Evolutionary conservation across 2,329 filamentous ascomycete genomes (phyloP).

Genomic region (Orbilia brochopaga): DNA sequence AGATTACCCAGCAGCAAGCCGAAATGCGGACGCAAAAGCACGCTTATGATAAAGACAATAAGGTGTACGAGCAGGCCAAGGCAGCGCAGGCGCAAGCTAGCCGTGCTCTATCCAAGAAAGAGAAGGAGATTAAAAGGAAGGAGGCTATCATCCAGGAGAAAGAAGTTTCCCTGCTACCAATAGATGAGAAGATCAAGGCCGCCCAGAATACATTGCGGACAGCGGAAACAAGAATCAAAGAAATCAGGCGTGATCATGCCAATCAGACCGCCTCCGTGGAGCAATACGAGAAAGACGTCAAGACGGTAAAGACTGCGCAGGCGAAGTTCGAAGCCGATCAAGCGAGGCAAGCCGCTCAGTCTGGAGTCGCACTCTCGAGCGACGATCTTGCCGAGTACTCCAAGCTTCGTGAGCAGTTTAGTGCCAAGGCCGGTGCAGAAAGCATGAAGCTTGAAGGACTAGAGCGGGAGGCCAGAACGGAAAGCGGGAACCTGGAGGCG

Average conservation of each 20-base stretch:
- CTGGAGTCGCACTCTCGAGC: conserved; percentile 83
- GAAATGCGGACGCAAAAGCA: conserved; percentile 91
- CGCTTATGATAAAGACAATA: conserved; percentile 71
- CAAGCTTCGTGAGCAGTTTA: conserved; percentile 80
- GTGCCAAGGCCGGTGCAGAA: conserved; percentile 78
- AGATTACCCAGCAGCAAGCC: conserved; percentile 92
- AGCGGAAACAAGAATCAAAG: conserved; percentile 71
- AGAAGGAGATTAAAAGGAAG: conserved; percentile 82
- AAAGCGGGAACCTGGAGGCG: conserved; percentile 87
- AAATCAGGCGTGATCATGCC: conserved; percentile 77
- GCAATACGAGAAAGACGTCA: conserved; percentile 79
- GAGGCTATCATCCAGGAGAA: conserved; percentile 86
- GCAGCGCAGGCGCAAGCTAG: conserved; percentile 79
- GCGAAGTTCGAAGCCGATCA: conserved; percentile 87
- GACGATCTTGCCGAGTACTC: conserved; percentile 90
- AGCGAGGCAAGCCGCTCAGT: conserved; percentile 80
- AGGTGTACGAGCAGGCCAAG: conserved; percentile 74
- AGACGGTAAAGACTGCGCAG: conserved; percentile 85
- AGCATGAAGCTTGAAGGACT: conserved; percentile 84
- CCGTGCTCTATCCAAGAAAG: conserved; percentile 78
- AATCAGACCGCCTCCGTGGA: conserved; percentile 71
- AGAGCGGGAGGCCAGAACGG: conserved; percentile 85
- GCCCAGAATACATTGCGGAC: conserved; percentile 73
- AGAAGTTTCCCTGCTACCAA: conserved; percentile 81
- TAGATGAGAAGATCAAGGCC: conserved; percentile 89